These are phyloP conservation scores for Talaromyces sp. DNA, from an alignment of 2,329 filamentous ascomycete genomes.

Conservation along the genomic window DNA sequence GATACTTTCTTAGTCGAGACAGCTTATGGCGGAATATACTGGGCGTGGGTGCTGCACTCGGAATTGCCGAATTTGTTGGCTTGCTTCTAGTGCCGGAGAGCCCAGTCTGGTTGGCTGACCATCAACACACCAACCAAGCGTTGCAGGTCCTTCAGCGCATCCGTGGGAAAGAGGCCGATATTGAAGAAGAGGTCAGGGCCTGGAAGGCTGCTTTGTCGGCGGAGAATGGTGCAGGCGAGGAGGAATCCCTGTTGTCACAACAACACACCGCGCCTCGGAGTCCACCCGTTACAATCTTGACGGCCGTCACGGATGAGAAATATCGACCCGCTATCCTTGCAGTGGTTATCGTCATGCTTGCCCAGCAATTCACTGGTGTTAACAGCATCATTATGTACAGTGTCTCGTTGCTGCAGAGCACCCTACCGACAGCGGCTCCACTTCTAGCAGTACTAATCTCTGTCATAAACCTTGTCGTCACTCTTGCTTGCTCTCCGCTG, in stretches of 20 bases:
- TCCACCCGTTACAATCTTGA: slow-evolving; percentile 61
- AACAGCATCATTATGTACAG: slow-evolving; percentile 99
- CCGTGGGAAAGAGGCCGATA: slow-evolving; percentile 63
- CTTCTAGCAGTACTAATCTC: slow-evolving; percentile 85
- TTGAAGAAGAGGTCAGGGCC: slow-evolving; percentile 66
- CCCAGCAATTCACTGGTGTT: slow-evolving; percentile 88
- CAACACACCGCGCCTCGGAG: slow-evolving; percentile 65
- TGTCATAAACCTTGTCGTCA: slow-evolving; percentile 78
- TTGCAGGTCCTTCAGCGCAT: slow-evolving; percentile 68
- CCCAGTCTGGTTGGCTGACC: slow-evolving; percentile 75
- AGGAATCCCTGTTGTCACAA: slow-evolving; percentile 61
- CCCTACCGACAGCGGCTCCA: slow-evolving; percentile 76
- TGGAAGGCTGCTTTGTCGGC: slow-evolving; percentile 46
- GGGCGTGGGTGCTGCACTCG: slow-evolving; percentile 66
- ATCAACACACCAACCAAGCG: slow-evolving; percentile 59
- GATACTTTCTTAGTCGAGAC: slow-evolving; percentile 79
- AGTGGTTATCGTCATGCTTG: slow-evolving; percentile 84
- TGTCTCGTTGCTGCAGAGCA: slow-evolving; percentile 75
- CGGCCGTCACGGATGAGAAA: slow-evolving; percentile 61
- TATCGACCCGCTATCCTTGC: slow-evolving; percentile 74
- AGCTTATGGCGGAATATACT: slow-evolving; percentile 81
- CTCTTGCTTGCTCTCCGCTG: slow-evolving; percentile 73
- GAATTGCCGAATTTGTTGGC: slow-evolving; percentile 61
- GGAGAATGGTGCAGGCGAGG: slow-evolving; percentile 50
- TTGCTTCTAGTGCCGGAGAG: slow-evolving; percentile 80